Evolutionary conservation across 495 filamentous ascomycete species (phyloP).

Genomic region (Saxophila tyrrhenica): DNA sequence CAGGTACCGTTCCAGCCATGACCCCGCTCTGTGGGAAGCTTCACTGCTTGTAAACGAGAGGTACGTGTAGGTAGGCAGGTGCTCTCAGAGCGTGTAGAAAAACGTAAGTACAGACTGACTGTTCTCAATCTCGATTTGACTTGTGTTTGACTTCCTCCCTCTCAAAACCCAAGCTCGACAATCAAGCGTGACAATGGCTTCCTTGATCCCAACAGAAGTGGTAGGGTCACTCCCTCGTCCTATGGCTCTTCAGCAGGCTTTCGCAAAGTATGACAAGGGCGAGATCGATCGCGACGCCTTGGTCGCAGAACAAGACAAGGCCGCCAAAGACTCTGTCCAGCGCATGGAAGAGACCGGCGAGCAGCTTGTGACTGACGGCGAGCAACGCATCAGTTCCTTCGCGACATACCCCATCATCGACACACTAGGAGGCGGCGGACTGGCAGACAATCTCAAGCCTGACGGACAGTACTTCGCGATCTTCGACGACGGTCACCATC

Average conservation of each 20-base stretch:
- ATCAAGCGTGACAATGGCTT: not conserved
- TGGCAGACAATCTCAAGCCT: slow-evolving; percentile 28
- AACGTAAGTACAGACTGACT: not conserved
- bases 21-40: not conserved
- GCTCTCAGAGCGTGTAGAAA: not conserved
- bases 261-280: slow-evolving; percentile 31
- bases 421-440: slow-evolving; percentile 31
- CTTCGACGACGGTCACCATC: slow-evolving; percentile 36
- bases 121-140: not conserved
- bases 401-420: slow-evolving; percentile 35
- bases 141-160: not conserved
- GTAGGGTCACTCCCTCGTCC: slow-evolving; percentile 37
- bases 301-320: slow-evolving; percentile 29
- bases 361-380: slow-evolving; percentile 31
- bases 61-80: not conserved
- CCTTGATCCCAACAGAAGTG: slow-evolving; percentile 24
- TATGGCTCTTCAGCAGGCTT: slow-evolving; percentile 29
- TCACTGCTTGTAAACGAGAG: not conserved
- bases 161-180: not conserved
- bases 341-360: slow-evolving; percentile 33
- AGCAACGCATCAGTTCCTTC: slow-evolving; percentile 33
- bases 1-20: not conserved
- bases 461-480: slow-evolving; percentile 37
- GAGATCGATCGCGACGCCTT: slow-evolving; percentile 21
- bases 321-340: slow-evolving; percentile 32